phyloP scores from a whole-genome alignment of 78 protist genomes.

The Dictyostelium purpureum region DNA sequence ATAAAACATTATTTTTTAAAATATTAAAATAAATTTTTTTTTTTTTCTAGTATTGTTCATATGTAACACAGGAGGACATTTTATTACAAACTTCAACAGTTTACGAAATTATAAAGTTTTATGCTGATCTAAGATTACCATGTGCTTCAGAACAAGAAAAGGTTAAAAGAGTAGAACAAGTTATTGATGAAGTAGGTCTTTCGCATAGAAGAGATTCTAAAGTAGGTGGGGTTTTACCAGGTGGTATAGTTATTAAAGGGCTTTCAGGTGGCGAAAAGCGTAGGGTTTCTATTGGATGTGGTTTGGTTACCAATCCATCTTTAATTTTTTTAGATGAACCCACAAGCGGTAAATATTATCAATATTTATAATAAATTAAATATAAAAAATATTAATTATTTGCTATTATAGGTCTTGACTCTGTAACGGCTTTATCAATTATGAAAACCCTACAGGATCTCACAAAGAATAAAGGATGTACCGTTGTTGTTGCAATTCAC shows the following conservation, averaged over 20 bases:
- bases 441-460: conserved; percentile 44
- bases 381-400: too few species aligned
- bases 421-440: conserved; percentile 9
- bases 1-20: not conserved
- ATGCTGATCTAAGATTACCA: conserved; percentile 59
- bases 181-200: conserved; percentile 64
- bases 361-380: too few species aligned
- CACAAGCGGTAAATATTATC: too few species aligned
- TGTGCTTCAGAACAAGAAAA: not conserved
- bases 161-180: conserved; percentile 11
- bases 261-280: conserved; percentile 84
- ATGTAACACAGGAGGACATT: conserved; percentile 63
- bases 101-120: conserved; percentile 32
- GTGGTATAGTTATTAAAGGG: conserved; percentile 60
- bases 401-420: too few species aligned
- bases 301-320: conserved; percentile 74
- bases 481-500: conserved; percentile 79
- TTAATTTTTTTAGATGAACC: conserved; percentile 82
- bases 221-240: conserved; percentile 76
- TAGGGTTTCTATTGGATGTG: conserved; percentile 81
- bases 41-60: conserved; percentile 18
- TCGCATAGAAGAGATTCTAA: conserved; percentile 12
- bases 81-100: conserved; percentile 60
- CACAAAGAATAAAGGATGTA: conserved; percentile 20
- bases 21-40: not conserved